Evolutionary conservation across 768 basidiomycete species (phyloP).

Genomic region (Mycena venus): DNA sequence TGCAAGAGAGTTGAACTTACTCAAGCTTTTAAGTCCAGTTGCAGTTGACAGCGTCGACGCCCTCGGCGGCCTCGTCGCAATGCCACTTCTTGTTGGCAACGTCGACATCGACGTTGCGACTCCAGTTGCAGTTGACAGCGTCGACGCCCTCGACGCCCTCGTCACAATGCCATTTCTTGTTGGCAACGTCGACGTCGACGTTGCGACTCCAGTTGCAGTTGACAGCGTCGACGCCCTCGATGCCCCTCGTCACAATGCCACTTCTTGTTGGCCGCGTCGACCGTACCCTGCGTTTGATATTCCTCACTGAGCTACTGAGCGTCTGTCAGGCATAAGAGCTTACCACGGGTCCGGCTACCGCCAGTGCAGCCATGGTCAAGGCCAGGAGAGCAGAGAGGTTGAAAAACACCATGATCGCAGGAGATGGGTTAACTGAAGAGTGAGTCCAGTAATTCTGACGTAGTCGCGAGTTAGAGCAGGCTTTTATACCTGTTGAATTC

Average conservation of each 20-base stretch:
- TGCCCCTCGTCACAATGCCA: not conserved
- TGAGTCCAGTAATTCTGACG: not conserved
- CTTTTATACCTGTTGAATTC: not conserved
- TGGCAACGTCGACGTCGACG: not conserved
- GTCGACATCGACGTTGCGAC: not conserved
- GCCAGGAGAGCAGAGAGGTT: not conserved
- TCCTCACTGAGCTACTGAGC: not conserved
- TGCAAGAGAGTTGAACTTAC: constrained; percentile 1
- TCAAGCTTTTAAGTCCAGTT: not conserved
- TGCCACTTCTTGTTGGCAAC: not conserved
- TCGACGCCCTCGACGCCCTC: too few species aligned
- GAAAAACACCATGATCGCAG: not conserved
- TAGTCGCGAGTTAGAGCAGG: not conserved
- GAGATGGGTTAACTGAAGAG: not conserved
- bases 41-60: not conserved
- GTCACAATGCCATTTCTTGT: not conserved
- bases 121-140: not conserved
- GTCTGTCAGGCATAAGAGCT: not conserved
- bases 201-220: not conserved
- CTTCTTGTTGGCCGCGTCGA: not conserved
- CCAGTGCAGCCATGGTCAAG: not conserved
- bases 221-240: not conserved
- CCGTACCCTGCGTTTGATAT: not conserved
- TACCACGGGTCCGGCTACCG: not conserved
- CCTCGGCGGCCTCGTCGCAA: not conserved